Percentiles rank a stretch among this genome's conserved stretches.
phyloP scores from a whole-genome alignment of 2,329 filamentous ascomycete genomes.

The Diaporthe nobilis region DNA sequence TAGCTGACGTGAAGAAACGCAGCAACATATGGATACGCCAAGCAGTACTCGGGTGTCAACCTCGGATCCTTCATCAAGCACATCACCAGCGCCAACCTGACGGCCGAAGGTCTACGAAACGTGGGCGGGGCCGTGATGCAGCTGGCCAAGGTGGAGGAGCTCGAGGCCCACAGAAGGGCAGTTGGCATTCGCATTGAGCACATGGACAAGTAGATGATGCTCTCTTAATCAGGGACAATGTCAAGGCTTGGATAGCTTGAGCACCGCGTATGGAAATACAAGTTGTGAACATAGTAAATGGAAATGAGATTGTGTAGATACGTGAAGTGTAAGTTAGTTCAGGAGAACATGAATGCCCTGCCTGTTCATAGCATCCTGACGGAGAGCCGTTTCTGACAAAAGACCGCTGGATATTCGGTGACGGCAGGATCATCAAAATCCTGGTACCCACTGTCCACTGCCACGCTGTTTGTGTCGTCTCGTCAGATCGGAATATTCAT shows the following conservation, averaged over 20 bases:
- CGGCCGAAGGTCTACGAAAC: conserved; percentile 85
- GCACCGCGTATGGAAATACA: background rate
- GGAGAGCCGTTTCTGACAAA: too few species aligned
- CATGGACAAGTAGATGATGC: conserved; percentile 51
- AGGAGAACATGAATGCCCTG: background rate
- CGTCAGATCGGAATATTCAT: background rate
- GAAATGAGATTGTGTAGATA: conserved; percentile 16
- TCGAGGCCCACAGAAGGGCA: conserved; percentile 93
- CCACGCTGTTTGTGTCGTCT: background rate
- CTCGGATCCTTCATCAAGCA: conserved; percentile 97
- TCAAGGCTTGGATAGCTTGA: background rate
- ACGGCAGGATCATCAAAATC: background rate
- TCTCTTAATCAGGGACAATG: background rate
- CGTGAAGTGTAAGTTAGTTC: background rate
- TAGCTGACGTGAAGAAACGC: conserved; percentile 35
- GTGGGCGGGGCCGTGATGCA: conserved; percentile 94
- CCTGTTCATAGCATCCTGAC: background rate
- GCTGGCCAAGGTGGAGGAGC: conserved; percentile 91
- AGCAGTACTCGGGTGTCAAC: conserved; percentile 98
- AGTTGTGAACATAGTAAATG: background rate
- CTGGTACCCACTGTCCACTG: background rate
- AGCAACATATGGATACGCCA: conserved; percentile 98
- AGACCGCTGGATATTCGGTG: too few species aligned
- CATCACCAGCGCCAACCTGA: conserved; percentile 95
- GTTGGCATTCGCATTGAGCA: conserved; percentile 83